Evolutionary conservation across 1,284 basidiomycete genomes (phyloP).

Genomic region (Rugiboletus extremiorientalis): DNA sequence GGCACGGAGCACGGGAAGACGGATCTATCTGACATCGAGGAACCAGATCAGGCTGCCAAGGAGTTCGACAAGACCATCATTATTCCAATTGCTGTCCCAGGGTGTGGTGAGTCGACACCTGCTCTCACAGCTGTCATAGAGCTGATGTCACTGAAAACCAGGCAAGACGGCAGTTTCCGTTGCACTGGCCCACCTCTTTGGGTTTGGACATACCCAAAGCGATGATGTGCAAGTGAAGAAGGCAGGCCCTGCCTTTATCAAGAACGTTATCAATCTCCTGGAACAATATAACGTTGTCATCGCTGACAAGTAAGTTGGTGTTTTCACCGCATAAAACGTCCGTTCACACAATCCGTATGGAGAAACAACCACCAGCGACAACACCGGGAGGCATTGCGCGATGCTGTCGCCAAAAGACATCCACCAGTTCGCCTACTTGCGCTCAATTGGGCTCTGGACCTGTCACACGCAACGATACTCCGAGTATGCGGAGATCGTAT

Average conservation of each 20-base stretch:
- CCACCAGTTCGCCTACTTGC: constrained; percentile 72
- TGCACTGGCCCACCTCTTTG: constrained; percentile 78
- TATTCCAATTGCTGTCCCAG: constrained; percentile 88
- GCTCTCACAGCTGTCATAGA: background rate
- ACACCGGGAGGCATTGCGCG: constrained; percentile 72
- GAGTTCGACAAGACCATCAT: constrained; percentile 81
- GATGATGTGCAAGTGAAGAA: constrained; percentile 89
- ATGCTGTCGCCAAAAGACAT: constrained; percentile 42
- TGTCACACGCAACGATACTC: constrained; percentile 56
- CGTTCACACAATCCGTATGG: background rate
- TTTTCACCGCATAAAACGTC: background rate
- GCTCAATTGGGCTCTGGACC: constrained; percentile 72
- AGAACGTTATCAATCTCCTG: constrained; percentile 68
- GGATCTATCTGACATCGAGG: constrained; percentile 29
- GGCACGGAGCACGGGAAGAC: constrained; percentile 47
- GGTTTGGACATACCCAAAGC: constrained; percentile 87
- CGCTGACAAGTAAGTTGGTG: constrained; percentile 74
- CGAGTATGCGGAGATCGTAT: constrained; percentile 80
- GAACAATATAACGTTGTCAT: constrained; percentile 75
- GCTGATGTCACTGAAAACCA: constrained; percentile 30
- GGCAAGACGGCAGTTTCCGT: constrained; percentile 89
- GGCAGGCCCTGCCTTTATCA: constrained; percentile 74
- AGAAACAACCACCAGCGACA: constrained; percentile 88
- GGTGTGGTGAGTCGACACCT: constrained; percentile 66
- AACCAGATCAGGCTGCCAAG: constrained; percentile 22